Conservation (phyloP, 495 filamentous ascomycete genomes). For the Rhypophila decipiens region DNA sequence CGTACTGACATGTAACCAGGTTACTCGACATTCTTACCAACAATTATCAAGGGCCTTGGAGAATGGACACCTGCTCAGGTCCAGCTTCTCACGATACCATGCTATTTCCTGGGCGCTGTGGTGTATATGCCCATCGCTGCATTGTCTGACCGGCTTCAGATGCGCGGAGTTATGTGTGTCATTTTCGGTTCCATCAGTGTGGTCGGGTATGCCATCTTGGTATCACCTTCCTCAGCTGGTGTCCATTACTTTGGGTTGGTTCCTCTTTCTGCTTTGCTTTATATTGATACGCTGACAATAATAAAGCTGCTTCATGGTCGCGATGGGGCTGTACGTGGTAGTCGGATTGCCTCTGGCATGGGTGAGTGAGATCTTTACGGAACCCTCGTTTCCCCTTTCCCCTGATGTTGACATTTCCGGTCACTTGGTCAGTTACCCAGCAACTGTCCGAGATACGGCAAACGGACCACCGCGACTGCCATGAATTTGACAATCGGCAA, state of each 20-base stretch:
- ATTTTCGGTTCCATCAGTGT: constrained; percentile 52
- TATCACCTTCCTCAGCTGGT: constrained; percentile 50
- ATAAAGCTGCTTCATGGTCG: constrained; percentile 60
- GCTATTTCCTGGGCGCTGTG: constrained; percentile 63
- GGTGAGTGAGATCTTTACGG: too few species aligned
- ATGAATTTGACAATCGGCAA: constrained; percentile 68
- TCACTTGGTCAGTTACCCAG: constrained; percentile 26
- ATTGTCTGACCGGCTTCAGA: constrained; percentile 55
- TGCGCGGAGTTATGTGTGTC: constrained; percentile 54
- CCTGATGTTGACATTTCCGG: too few species aligned
- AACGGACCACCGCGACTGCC: constrained; percentile 62
- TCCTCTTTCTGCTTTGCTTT: neutral
- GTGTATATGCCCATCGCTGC: constrained; percentile 57
- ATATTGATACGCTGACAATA: constrained; percentile 7
- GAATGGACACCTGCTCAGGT: constrained; percentile 54
- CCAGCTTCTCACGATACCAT: constrained; percentile 73
- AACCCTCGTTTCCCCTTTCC: too few species aligned
- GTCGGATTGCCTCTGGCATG: constrained; percentile 68
- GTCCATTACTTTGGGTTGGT: constrained; percentile 57
- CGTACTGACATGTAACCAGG: constrained; percentile 24
- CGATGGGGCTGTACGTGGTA: constrained; percentile 62
- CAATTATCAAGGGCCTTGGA: constrained; percentile 65
- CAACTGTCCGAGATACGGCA: constrained; percentile 60
- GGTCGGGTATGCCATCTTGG: constrained; percentile 62
- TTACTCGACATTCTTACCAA: constrained; percentile 70